Evolutionary conservation across 2,329 filamentous ascomycete genomes (phyloP), one percentile per base, ranked within the genome.

Genomic region (Talaromyces sp.): DNA sequence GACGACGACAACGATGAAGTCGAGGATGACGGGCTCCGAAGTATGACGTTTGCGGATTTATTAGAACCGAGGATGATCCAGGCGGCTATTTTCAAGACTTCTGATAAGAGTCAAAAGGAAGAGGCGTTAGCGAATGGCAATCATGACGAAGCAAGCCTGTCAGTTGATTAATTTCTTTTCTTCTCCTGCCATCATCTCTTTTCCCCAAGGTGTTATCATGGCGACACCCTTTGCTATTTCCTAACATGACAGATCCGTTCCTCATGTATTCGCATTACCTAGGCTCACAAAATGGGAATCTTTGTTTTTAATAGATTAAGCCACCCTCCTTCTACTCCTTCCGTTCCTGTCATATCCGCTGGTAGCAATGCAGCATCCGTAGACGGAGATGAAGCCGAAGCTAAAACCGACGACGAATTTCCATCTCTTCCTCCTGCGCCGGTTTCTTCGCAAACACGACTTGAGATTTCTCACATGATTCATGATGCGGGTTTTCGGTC

Each of bases 21-120:
- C 2, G 75, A 78, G 53, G 81, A 87, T 57, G 80, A 86, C 60
- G 88, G 88, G 1, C 77, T 81, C 51, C 80, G 85, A n/a, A 78
- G 78, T 6, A 59, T 91, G 31, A 65, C 71, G 0, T 87, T 88
- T 72, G 69, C 70, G 2, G 85, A 89, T 21, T 77, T 94, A 67
- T 80, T 84, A 37, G 86, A 91, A 39, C 82, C 87, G 1, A 87
- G 85, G 64, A 75, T 93, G 60, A 70, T 91, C 15, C 81, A 78
- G 57, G 71, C 75, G 60, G 73, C 71, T 39, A 19, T 19, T 37
- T 11, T 36, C 13, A 39, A 52, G 19, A 17, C 11, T 11, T 2
- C 7, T 11, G 48, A 52, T 39, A 33, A 28, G 57, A 51, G 50
- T 19, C 25, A 60, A 21, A 11, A 48, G n/a, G 52, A 58, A 35